Percentiles rank a stretch among this genome's conserved stretches.
These are phyloP conservation scores for Colletotrichum sp. DNA, from an alignment of 2,329 filamentous ascomycete genomes.

Conservation along the genomic window DNA sequence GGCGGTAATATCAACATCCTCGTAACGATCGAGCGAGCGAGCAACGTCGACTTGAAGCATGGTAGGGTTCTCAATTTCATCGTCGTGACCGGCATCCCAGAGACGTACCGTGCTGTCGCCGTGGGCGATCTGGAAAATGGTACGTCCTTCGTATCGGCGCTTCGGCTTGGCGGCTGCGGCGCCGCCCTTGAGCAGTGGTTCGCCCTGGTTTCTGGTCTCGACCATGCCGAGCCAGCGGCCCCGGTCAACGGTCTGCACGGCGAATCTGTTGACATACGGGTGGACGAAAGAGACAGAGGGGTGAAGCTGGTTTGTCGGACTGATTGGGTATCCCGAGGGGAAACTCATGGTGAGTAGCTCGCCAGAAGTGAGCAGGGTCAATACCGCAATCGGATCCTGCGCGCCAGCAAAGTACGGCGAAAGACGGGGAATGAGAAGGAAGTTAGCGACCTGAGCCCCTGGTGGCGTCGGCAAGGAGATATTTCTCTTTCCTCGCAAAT, in stretches of 20 bases:
- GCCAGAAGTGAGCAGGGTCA: constrained; percentile 82
- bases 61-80: constrained; percentile 87
- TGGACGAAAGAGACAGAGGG: constrained; percentile 87
- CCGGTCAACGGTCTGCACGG: constrained; percentile 77
- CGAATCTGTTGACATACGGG: constrained; percentile 80
- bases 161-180: constrained; percentile 72
- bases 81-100: constrained; percentile 91
- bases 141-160: constrained; percentile 81
- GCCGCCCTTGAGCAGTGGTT: constrained; percentile 79
- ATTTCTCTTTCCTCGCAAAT: constrained; percentile 80
- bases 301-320: constrained; percentile 91
- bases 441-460: constrained; percentile 78
- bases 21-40: constrained; percentile 78
- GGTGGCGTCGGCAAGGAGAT: constrained; percentile 76
- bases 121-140: constrained; percentile 85
- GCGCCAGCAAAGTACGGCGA: constrained; percentile 88
- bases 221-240: constrained; percentile 87
- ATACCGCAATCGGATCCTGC: constrained; percentile 87
- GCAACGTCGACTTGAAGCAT: constrained; percentile 88
- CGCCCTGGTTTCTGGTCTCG: constrained; percentile 82
- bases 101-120: constrained; percentile 90
- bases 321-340: constrained; percentile 88
- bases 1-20: constrained; percentile 77
- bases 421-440: constrained; percentile 80
- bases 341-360: constrained; percentile 91